phyloP scores from a whole-genome alignment of 2,329 filamentous ascomycete species.

The Simplicillium aogashimaense region DNA sequence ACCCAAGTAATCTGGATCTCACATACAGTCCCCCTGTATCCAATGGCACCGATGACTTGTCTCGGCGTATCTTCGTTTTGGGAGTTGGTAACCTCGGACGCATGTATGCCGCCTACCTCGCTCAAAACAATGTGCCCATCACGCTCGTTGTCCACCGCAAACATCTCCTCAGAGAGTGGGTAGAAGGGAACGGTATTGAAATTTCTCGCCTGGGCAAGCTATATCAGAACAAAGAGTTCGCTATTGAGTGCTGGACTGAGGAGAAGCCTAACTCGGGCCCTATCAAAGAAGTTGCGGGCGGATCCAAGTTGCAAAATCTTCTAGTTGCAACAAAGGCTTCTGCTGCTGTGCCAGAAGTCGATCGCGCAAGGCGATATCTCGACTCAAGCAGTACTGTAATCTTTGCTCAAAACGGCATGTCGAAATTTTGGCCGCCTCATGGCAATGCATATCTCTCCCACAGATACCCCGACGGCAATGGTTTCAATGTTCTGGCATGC shows the following conservation, averaged over 20 bases:
- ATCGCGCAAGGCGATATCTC: conserved; percentile 50
- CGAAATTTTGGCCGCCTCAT: conserved; percentile 47
- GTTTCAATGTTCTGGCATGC: conserved; percentile 65
- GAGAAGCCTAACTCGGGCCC: conserved; percentile 23
- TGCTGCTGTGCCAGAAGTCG: conserved; percentile 51
- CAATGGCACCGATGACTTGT: conserved; percentile 6
- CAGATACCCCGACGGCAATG: conserved; percentile 24
- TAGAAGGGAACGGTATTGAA: conserved; percentile 29
- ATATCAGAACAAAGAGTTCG: conserved; percentile 26
- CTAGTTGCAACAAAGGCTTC: conserved; percentile 71
- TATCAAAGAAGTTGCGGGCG: conserved; percentile 27
- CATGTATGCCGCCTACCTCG: conserved; percentile 66
- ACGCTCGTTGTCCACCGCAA: conserved; percentile 69
- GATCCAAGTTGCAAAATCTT: conserved; percentile 53
- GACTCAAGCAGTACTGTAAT: conserved; percentile 60
- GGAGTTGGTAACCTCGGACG: conserved; percentile 75
- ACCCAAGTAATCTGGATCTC: conserved; percentile 15
- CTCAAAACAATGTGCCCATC: conserved; percentile 57
- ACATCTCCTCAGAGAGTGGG: conserved; percentile 39
- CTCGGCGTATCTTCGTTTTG: conserved; percentile 61
- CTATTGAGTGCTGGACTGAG: conserved; percentile 47
- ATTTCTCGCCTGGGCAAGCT: conserved; percentile 24
- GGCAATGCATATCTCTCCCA: conserved; percentile 30
- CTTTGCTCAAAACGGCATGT: conserved; percentile 85
- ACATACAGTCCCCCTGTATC: not conserved